Evolutionary conservation across 73 alveolate genomes (phyloP), one percentile per base, ranked within the genome.

Genomic region (Tetrahymena borealis): DNA sequence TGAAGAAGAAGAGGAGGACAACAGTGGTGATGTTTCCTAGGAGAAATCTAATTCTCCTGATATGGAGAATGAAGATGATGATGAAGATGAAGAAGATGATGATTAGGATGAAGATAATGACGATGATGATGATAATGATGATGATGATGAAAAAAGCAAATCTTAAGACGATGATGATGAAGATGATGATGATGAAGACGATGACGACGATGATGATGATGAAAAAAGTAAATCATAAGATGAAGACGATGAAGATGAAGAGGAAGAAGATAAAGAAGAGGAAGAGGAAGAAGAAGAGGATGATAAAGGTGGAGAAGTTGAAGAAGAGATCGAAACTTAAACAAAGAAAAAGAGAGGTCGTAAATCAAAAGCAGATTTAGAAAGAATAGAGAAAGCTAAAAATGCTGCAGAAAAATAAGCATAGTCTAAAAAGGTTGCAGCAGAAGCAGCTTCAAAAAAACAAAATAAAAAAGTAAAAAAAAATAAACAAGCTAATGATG

Each of bases 41-140:
- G 85, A 60, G 28, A 60, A 60, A 60, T 60, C 85, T 6, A 60
- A 60, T 60, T 60, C 85, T 60, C 38, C n/a, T 10, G 85, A 60
- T 60, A 60, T 60, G 38, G 93, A 33, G 36, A 78, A 38, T 13
- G 93, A 90, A 37, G 93, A 38, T 38, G 93, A 90, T 33, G 93
- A 90, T 35, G 93, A 90, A 35, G 79, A 33, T 3, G 78, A 35
- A 39, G 93, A 90, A 33, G 93, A 90, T 33, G 78, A 90, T 32
- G 93, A 33, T 35, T 33, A 38, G 16, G 93, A 90, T 32, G 91
- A 38, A n/a, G 93, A 90, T n/a, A 79, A 90, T 36, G 60, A 90
- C 33, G 79, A 33, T 13, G 93, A 90, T 16, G 79, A 33, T 33
- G 91, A 90, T 32, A 33, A 35, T 78, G 93, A 90, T 78, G 93